Base-by-base conservation (phyloP, 148 eudicot genomes). In the Fallopia convolvulus region DNA sequence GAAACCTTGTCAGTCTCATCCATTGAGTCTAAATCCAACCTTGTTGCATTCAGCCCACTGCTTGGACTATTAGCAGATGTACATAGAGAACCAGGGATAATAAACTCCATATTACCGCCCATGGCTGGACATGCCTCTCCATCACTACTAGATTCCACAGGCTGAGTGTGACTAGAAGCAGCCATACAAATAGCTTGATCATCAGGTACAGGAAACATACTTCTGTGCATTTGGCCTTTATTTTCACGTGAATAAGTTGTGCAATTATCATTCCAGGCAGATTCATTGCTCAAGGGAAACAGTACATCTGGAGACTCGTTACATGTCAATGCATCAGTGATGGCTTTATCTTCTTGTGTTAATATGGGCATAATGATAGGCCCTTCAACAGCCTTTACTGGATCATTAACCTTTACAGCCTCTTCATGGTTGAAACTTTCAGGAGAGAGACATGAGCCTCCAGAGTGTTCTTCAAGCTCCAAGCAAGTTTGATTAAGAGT, bases 401-500 rank as follows among this genome's bases (percentile, higher is more conserved):
- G 75, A 80, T 49, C 56, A 66, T 72, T 75, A 17, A 60, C 42
- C 50, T 74, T 79, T 74, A 42, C 32, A n/a, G 2, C 63, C 70
- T 78, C 77, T 41, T 39, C 81, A 79, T 40, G 72, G 42, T 55
- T 20, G 30, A 49, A 70, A 75, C 11, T 65, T 21, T 78, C 66
- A 32, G 50, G n/a, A 77, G 52, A 66, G 78, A 77, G 20, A 76
- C 73, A 65, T 23, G 72, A 74, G 75, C 78, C 81, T 21, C 81
- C 83, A 73, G 56, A 44, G 52, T 75, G 41, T 60, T 86, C 88
- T 75, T 77, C 47, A 83, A 83, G 74, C 76, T 88, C 86, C 47
- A 36, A 75, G 46, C 84, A 83, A 74, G 77, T 77, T 79, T 86
- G 82, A 83, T 86, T 86, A 65, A 85, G 77, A 76, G 10, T 75